Base-by-base conservation (phyloP, 495 filamentous ascomycete genomes). In the Aspergillus biplanus region DNA sequence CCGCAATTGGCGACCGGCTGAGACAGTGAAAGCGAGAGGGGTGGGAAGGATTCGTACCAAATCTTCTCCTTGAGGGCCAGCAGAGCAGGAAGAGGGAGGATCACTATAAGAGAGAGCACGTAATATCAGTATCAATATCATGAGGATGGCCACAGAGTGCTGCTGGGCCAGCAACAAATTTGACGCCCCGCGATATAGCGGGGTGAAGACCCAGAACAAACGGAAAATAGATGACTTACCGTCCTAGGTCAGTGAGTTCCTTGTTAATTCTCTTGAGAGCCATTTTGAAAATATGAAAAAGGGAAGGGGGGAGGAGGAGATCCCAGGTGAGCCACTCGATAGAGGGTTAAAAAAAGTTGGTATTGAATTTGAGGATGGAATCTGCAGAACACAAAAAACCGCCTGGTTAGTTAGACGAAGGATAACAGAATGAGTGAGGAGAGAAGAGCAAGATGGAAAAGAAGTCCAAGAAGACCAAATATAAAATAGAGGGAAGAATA, bases 241-340 rank as follows among this genome's bases (percentile, higher is more conserved):
- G 92, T 83, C 95, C 95, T 75, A 99, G 89, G 75, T 99, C 95
- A 82, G 92, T 91, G 82, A 99, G 90, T 86, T 99, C 95, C 89
- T 98, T 99, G 88, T 97, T 97, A 84, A 99, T 99, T 79, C 95
- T 87, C 92, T 99, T 99, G 75, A 99, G 89, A 82, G 95, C 95
- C 95, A 99, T 99, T 70, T 71, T 77, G 65, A 79, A 67, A 75
- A 66, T 8, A 57, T 52, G 42, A 50, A 33, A 63, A n/a, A 69
- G 60, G 60, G 48, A 64, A 64, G 48, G 46, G 50, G 55, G 44
- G 58, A 39, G 60, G 52, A 47, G 37, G 34, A 50, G 21, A 49
- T 55, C 44, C 44, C 59, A 39, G 46, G 55, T 49, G 52, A 64
- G 61, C 58, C 57, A 61, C 33, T 62, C 56, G 62, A 59, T 58